Conservation (phyloP, 1,284 basidiomycete genomes). For the Tremellales sp. region DNA sequence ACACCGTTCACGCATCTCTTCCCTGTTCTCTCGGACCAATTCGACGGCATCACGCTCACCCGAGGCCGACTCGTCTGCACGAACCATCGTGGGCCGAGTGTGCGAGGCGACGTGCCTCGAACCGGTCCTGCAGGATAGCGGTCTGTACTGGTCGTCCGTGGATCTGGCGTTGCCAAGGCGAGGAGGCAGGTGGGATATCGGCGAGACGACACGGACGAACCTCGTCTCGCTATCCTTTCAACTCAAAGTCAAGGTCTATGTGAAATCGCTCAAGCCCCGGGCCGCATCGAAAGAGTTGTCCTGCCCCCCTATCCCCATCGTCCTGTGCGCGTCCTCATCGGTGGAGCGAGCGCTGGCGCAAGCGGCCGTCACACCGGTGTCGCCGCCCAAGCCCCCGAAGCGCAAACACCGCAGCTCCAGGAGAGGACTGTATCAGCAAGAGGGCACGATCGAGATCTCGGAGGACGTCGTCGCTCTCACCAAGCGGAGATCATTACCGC, state of each 20-base stretch:
- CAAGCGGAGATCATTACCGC: neutral
- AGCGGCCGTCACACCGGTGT: constrained; percentile 7
- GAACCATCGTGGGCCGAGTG: constrained; percentile 14
- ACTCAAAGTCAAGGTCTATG: constrained; percentile 25
- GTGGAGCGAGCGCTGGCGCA: constrained; percentile 21
- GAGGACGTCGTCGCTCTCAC: constrained; percentile 4
- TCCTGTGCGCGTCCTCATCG: constrained; percentile 16
- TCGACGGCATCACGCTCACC: constrained; percentile 4
- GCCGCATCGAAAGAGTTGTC: constrained; percentile 18
- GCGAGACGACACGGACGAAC: constrained; percentile 30
- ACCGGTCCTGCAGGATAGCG: constrained; percentile 9
- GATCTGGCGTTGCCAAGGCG: constrained; percentile 24
- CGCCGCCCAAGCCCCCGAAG: constrained; percentile 6
- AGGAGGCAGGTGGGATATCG: constrained; percentile 33
- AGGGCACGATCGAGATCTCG: constrained; percentile 31
- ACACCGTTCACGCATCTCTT: constrained; percentile 8
- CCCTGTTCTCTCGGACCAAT: constrained; percentile 16
- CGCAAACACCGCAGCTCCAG: constrained; percentile 25
- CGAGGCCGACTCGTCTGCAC: constrained; percentile 4
- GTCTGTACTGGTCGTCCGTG: constrained; percentile 16
- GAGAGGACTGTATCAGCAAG: constrained; percentile 36
- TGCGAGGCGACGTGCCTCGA: constrained; percentile 19
- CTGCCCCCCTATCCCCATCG: constrained; percentile 23
- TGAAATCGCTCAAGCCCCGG: constrained; percentile 20
- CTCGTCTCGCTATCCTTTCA: constrained; percentile 28